A percentile compares a stretch with the other conserved stretches of the same genome.
Evolutionary conservation across 257 asterid genomes (phyloP).

Genomic region (Agastache rugosa): DNA sequence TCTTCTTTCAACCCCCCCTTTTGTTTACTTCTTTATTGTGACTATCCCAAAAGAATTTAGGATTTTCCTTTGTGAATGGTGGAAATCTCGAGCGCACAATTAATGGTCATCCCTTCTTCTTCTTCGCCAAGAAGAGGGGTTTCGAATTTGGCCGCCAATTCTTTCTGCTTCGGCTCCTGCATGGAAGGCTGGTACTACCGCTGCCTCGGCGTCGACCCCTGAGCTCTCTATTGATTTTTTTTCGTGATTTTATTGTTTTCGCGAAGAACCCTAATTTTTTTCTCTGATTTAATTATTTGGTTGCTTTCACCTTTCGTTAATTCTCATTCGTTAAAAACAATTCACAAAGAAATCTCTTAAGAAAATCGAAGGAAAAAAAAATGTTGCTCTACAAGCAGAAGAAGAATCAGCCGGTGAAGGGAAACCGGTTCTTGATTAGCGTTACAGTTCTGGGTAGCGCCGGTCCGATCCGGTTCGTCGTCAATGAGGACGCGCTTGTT

Average conservation of each 20-base stretch:
- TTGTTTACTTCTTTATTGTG: neutral
- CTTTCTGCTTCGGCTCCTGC: slow-evolving; percentile 78
- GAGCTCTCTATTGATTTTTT: slow-evolving; percentile 26
- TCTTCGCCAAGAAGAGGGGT: slow-evolving; percentile 70
- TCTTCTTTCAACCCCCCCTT: neutral
- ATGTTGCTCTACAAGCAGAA: slow-evolving; percentile 84
- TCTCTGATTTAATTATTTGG: slow-evolving; percentile 32
- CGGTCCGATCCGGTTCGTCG: slow-evolving; percentile 92
- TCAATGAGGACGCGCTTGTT: slow-evolving; percentile 75
- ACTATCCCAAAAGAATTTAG: slow-evolving; percentile 8
- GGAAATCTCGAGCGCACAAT: slow-evolving; percentile 58
- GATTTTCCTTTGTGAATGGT: slow-evolving; percentile 69
- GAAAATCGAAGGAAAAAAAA: slow-evolving; percentile 7
- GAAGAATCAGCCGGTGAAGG: slow-evolving; percentile 71
- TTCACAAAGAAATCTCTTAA: slow-evolving; percentile 5
- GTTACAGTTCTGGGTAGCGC: slow-evolving; percentile 86
- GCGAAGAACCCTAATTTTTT: neutral
- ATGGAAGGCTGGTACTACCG: slow-evolving; percentile 97
- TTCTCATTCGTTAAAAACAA: neutral
- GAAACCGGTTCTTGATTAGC: slow-evolving; percentile 71
- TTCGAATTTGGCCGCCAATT: slow-evolving; percentile 51
- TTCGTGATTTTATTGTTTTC: neutral
- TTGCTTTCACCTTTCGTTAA: slow-evolving; percentile 29
- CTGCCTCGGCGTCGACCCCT: slow-evolving; percentile 93
- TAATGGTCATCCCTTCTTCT: slow-evolving; percentile 82